Base-by-base conservation (phyloP, 1,284 basidiomycete species). In the Cryptococcus neoformans region DNA sequence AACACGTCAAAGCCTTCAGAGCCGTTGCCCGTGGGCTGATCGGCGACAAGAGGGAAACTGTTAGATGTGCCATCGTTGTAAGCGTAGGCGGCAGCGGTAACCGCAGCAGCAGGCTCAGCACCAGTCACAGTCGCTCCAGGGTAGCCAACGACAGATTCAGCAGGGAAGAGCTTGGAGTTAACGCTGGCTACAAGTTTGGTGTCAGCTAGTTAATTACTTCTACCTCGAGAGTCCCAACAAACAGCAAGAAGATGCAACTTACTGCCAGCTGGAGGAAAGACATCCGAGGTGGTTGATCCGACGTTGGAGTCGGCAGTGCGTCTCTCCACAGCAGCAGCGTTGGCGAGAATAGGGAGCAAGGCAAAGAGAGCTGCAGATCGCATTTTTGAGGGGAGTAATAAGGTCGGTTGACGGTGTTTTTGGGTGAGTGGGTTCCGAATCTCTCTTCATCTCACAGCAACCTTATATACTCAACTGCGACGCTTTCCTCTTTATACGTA, bases 1-100 rank as follows among this genome's bases (percentile, higher is more conserved):
- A 90, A 84, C 41, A 92, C 68, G 69, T 87, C 83, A 64, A 83
- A 83, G 6, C 62, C 41, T 36, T 44, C 50, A 14, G 16, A 39
- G 14, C 37, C 6, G 38, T 38, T 34, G 9, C 53, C 58, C 6
- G 56, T 47, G 6, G 69, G 65, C 49, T 74, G 63, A 47, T 73
- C 72, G 41, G 77, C 74, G 10, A 75, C 69, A 3, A 80, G 71
- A 36, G 74, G 69, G 16, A 79, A 80, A 53, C 70, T 64, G 4
- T 79, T 65, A 5, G 82, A 71, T 14, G 79, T 76, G 54, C 74
- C 80, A 16, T 74, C 67, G 41, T 66, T 72, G 46, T 74, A 67
- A 11, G 80, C 69, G 60, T 79, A 78, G 5, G 75, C 69, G 8
- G 80, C 72, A 0, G 80, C 82, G 3, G 83, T 84, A 39, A 74